phyloP scores from a whole-genome alignment of 257 asterid genomes.

The Penstemon barbatus region DNA sequence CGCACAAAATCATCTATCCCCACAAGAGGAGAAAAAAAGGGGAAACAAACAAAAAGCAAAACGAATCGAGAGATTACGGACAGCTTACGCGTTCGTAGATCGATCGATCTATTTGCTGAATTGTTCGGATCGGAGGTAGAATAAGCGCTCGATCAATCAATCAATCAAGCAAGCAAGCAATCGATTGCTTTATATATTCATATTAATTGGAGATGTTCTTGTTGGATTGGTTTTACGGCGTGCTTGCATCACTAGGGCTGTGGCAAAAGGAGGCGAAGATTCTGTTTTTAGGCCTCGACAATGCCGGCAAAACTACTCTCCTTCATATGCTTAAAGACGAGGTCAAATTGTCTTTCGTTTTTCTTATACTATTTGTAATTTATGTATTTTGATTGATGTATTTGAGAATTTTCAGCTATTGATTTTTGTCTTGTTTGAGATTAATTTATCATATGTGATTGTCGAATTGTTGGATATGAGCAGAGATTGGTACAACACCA shows the following conservation, averaged over 20 bases:
- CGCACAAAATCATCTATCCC: conserved; percentile 10
- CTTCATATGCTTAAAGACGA: conserved; percentile 95
- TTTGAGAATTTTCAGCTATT: background rate
- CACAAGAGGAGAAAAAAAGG: background rate
- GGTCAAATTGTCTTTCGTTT: conserved; percentile 39
- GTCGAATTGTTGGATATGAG: conserved; percentile 26
- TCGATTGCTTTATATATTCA: background rate
- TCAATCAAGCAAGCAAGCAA: background rate
- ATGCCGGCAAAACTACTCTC: conserved; percentile 93
- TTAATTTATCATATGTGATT: conserved; percentile 8
- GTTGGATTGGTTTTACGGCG: conserved; percentile 93
- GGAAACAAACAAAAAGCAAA: conserved; percentile 11
- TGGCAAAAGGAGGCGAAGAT: conserved; percentile 99
- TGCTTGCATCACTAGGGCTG: conserved; percentile 83
- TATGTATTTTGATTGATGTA: background rate
- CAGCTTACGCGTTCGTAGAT: conserved; percentile 18
- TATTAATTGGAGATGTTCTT: conserved; percentile 53
- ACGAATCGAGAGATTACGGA: conserved; percentile 14
- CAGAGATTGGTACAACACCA: conserved; percentile 94
- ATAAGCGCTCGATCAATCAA: conserved; percentile 15
- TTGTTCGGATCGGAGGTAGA: conserved; percentile 30
- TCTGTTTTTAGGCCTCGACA: conserved; percentile 88
- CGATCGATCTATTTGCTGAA: conserved; percentile 28
- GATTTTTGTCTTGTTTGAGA: background rate
- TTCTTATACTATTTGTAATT: background rate